Conservation (phyloP, 2,329 filamentous ascomycete species). For the Elsinoe batatas region DNA sequence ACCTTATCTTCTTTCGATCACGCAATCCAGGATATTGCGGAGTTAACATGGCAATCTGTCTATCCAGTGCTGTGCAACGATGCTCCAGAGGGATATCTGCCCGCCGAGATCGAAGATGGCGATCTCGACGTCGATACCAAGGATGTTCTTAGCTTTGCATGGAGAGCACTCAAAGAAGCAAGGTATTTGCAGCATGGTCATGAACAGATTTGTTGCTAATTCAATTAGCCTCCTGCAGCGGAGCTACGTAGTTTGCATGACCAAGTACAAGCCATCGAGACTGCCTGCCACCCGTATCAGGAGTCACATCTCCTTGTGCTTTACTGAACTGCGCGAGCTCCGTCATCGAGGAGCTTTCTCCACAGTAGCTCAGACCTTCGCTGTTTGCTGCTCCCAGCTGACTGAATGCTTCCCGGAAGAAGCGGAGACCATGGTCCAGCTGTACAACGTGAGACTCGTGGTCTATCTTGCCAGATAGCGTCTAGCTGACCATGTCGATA, state of each 20-base stretch:
- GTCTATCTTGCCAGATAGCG: neutral
- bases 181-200: slow-evolving; percentile 44
- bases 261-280: neutral
- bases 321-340: slow-evolving; percentile 70
- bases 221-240: slow-evolving; percentile 57
- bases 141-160: slow-evolving; percentile 86
- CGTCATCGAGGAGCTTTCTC: slow-evolving; percentile 90
- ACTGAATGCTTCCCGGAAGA: slow-evolving; percentile 38
- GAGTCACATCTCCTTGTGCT: slow-evolving; percentile 49
- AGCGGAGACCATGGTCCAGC: slow-evolving; percentile 34
- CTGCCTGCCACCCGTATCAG: neutral
- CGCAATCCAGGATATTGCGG: neutral
- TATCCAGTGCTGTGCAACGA: slow-evolving; percentile 77
- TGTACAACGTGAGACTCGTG: neutral
- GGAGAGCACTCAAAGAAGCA: slow-evolving; percentile 88
- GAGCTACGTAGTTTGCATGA: slow-evolving; percentile 24
- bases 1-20: neutral
- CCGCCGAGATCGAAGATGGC: slow-evolving; percentile 65
- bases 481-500: slow-evolving; percentile 22
- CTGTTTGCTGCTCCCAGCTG: slow-evolving; percentile 62
- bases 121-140: slow-evolving; percentile 68
- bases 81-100: slow-evolving; percentile 81
- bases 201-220: slow-evolving; percentile 17
- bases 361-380: slow-evolving; percentile 82
- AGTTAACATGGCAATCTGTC: slow-evolving; percentile 36